Conservation (phyloP, 306 rosid genomes). For the Prunus mume region DNA sequence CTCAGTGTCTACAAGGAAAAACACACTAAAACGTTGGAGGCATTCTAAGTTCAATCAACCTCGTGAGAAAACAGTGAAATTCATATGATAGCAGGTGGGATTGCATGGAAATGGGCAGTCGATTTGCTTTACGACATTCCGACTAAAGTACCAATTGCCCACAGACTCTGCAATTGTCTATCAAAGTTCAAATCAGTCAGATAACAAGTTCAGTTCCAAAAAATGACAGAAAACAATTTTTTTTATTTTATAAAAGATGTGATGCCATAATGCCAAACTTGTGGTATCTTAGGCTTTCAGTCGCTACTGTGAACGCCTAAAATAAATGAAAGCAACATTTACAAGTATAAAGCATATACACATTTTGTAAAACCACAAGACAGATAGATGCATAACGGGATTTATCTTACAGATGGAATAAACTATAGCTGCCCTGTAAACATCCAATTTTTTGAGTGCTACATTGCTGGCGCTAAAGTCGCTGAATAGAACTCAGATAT, state of each 20-base stretch:
- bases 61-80: conserved; percentile 44
- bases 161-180: conserved; percentile 93
- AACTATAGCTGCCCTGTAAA: neutral
- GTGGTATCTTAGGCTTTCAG: neutral
- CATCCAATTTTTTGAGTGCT: neutral
- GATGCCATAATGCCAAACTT: neutral
- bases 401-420: neutral
- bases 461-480: neutral
- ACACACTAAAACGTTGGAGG: neutral
- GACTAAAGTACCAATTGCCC: conserved; percentile 78
- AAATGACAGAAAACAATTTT: neutral
- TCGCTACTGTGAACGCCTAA: neutral
- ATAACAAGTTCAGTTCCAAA: neutral
- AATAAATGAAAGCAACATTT: neutral
- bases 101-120: conserved; percentile 91
- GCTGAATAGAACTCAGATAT: neutral
- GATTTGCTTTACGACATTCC: conserved; percentile 46
- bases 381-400: neutral
- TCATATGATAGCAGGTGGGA: conserved; percentile 77
- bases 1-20: neutral
- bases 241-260: no score
- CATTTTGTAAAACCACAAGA: neutral
- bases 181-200: neutral
- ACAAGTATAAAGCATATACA: neutral
- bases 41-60: conserved; percentile 17